Base-by-base conservation (phyloP, 2,329 filamentous ascomycete species). In the Beauveria bassiana region DNA sequence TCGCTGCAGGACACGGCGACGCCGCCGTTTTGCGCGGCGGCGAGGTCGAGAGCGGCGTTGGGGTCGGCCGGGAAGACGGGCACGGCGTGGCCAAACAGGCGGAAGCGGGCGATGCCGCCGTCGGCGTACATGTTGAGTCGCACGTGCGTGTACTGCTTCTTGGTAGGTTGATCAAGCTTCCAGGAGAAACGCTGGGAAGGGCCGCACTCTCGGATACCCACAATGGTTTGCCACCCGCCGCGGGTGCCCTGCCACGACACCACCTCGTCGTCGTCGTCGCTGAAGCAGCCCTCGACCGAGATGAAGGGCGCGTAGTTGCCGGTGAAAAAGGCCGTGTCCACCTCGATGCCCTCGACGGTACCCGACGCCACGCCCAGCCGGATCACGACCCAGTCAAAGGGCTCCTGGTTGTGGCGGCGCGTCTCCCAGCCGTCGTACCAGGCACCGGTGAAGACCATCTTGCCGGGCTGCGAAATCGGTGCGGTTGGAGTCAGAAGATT, bases 111-210 rank as follows among this genome's bases (percentile, higher is more conserved):
- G 68, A 95, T 93, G 54, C 90, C 90, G 54, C 90, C 90, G 70
- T 95, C 90, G 0, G 90, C 89, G 70, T 91, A 93, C 90, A 93
- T 93, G 72, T 90, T 89, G 61, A 95, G 78, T 40, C 89, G 79
- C 46, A 93, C 88, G 71, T 95, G 90, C 0, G 90, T 93, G 74
- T 89, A 93, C 59, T 86, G 82, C 73, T 89, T 89, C 40, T 76
- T 74, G 0, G 84, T 86, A 22, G 81, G 80, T 20, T 70, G 70
- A 18, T 79, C 75, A 18, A 93, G 78, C 69, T 84, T 81, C 90
- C 90, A 95, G 3, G 79, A 88, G 68, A 91, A 90, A 63, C 89
- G 77, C 72, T 87, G 86, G 57, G 81, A 87, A 1, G 90, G 89
- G 0, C 89, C 89, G 71, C 89, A 92, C 69, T 89, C 86, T 68